A percentile compares a stretch with the other conserved stretches of the same genome.
Evolutionary conservation across 23 red algal species (phyloP).

Genomic region (Gracilaria domingensis): DNA sequence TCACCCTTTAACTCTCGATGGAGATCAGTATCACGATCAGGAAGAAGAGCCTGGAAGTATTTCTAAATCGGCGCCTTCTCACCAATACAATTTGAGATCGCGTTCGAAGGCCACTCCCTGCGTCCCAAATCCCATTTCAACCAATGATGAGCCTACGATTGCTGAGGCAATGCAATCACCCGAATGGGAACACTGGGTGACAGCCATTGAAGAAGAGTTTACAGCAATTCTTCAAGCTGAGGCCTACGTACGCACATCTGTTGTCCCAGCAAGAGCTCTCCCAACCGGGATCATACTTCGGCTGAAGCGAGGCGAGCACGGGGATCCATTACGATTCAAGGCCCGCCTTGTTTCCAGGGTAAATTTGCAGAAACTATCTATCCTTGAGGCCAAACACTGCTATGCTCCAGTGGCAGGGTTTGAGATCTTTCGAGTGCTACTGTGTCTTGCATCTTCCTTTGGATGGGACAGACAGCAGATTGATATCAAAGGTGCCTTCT

Average conservation of each 20-base stretch:
- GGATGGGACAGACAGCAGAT: conserved; percentile 36
- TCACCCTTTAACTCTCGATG: conserved; percentile 7
- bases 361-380: conserved; percentile 19
- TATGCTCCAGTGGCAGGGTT: conserved; percentile 15
- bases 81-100: not conserved
- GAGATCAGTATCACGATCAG: not conserved
- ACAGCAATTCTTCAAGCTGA: not conserved
- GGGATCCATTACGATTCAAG: conserved; percentile 15
- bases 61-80: not conserved
- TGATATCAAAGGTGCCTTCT: conserved; percentile 46
- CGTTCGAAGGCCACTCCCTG: not conserved
- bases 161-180: not conserved
- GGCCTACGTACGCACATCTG: not conserved
- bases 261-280: not conserved
- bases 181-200: conserved; percentile 37
- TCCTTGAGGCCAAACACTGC: not conserved
- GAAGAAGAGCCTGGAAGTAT: no score
- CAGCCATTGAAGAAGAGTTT: conserved; percentile 50
- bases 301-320: conserved; percentile 48
- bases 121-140: not conserved
- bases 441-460: not conserved
- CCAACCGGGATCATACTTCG: conserved; percentile 36
- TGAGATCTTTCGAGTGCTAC: conserved; percentile 21
- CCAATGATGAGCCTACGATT: conserved; percentile 23
- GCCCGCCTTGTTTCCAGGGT: conserved; percentile 33